Conservation (phyloP, 2,329 filamentous ascomycete genomes). For the Fusarium robinianum region DNA sequence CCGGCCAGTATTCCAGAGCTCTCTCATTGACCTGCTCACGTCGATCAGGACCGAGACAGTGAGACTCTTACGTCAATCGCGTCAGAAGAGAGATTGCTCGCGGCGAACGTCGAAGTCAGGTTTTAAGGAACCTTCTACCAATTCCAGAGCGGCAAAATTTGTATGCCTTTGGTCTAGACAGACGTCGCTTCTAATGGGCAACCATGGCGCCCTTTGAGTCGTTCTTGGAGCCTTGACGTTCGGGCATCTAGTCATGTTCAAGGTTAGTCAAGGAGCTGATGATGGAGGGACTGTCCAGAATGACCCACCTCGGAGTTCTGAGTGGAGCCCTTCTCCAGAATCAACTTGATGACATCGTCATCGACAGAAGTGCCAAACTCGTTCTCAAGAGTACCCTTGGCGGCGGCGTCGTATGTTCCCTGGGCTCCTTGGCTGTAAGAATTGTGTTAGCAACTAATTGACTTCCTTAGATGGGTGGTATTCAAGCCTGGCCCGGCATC, state of each 20-base stretch:
- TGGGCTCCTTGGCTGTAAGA: constrained; percentile 77
- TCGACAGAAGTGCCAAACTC: constrained; percentile 84
- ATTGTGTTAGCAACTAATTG: constrained; percentile 22
- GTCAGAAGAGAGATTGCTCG: constrained; percentile 16
- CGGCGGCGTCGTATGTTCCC: constrained; percentile 76
- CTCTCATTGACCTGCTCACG: too few relatives aligned
- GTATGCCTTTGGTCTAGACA: constrained; percentile 16
- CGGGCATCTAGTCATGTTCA: constrained; percentile 50
- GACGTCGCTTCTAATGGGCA: constrained; percentile 48
- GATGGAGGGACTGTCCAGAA: neutral
- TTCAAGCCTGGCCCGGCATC: too few relatives aligned
- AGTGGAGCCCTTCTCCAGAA: constrained; percentile 74
- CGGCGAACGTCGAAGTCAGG: constrained; percentile 7
- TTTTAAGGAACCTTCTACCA: neutral
- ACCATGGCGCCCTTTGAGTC: constrained; percentile 53
- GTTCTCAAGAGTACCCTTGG: constrained; percentile 74
- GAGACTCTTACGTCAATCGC: constrained; percentile 19
- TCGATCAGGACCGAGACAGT: constrained; percentile 3
- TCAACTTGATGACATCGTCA: constrained; percentile 80
- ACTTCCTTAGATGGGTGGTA: too few relatives aligned
- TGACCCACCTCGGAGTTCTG: constrained; percentile 62
- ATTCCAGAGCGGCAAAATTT: constrained; percentile 5
- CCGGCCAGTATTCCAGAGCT: constrained; percentile 13
- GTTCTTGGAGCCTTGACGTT: constrained; percentile 58
- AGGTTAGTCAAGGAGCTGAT: neutral